These are phyloP conservation scores for Penicillium chermesinum DNA, from an alignment of 495 filamentous ascomycete genomes.

Conservation along the genomic window DNA sequence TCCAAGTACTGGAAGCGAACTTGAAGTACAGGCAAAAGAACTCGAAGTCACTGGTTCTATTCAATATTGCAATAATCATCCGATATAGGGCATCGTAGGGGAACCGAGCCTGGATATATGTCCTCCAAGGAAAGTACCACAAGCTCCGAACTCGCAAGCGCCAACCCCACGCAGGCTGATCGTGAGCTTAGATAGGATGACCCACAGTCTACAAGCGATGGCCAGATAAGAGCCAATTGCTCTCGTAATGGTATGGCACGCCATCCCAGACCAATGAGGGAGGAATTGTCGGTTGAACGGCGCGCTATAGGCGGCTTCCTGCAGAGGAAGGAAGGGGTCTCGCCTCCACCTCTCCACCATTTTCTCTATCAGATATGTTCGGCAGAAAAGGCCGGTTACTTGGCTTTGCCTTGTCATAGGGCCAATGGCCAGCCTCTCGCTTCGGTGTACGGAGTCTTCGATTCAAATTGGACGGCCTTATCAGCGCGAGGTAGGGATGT, in stretches of 20 bases:
- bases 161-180: slow-evolving; percentile 3
- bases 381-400: background rate
- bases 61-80: background rate
- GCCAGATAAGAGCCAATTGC: slow-evolving; percentile 12
- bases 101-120: background rate
- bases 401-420: background rate
- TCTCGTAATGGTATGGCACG: slow-evolving; percentile 14
- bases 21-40: background rate
- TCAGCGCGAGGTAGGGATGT: background rate
- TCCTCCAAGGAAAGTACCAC: background rate
- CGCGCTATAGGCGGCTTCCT: slow-evolving; percentile 3
- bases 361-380: background rate
- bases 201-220: slow-evolving; percentile 5
- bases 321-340: background rate
- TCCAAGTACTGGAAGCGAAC: slow-evolving; percentile 1
- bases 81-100: too few relatives aligned
- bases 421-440: too few relatives aligned
- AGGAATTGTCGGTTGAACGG: background rate
- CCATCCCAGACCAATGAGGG: background rate
- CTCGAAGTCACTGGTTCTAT: too few relatives aligned
- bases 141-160: slow-evolving; percentile 12
- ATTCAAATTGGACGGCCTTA: too few relatives aligned
- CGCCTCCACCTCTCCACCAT: background rate
- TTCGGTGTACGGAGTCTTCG: too few relatives aligned
- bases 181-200: slow-evolving; percentile 20